Conservation (phyloP, 345 rosid genomes). For the Moringa oleifera region DNA sequence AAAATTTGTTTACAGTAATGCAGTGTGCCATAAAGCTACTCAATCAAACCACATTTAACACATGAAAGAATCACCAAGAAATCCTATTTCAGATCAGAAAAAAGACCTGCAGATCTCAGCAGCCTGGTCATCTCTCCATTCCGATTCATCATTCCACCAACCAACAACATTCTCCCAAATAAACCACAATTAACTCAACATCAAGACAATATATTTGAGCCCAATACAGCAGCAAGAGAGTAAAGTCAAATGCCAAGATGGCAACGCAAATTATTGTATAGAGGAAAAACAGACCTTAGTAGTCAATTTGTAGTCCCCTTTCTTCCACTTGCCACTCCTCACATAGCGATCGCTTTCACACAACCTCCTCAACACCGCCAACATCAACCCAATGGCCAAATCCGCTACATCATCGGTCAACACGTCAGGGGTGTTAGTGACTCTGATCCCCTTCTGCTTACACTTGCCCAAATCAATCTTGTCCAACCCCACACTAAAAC, state of each 20-base stretch:
- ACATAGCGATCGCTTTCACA: constrained; percentile 63
- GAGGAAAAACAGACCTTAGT: constrained; percentile 55
- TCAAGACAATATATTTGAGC: too few relatives aligned
- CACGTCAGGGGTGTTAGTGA: constrained; percentile 87
- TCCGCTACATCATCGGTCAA: constrained; percentile 88
- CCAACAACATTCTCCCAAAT: neutral
- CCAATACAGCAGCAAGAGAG: too few relatives aligned
- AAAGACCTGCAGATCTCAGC: neutral
- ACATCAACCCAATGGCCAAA: constrained; percentile 63
- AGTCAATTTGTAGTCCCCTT: constrained; percentile 51
- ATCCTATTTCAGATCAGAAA: neutral
- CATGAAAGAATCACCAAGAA: too few relatives aligned
- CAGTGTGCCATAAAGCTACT: neutral
- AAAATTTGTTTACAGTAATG: neutral
- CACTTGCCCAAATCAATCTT: constrained; percentile 78
- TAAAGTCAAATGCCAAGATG: too few relatives aligned
- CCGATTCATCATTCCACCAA: neutral
- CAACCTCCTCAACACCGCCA: constrained; percentile 66
- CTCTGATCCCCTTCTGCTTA: constrained; percentile 57
- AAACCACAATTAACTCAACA: neutral
- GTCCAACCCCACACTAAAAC: constrained; percentile 78
- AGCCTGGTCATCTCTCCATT: neutral
- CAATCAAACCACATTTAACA: neutral
- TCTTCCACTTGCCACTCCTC: constrained; percentile 69
- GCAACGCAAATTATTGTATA: too few relatives aligned